A percentile compares a stretch with the other conserved stretches of the same genome.
Evolutionary conservation across 768 basidiomycete genomes (phyloP).

Genomic region (Boletellus ananiceps): DNA sequence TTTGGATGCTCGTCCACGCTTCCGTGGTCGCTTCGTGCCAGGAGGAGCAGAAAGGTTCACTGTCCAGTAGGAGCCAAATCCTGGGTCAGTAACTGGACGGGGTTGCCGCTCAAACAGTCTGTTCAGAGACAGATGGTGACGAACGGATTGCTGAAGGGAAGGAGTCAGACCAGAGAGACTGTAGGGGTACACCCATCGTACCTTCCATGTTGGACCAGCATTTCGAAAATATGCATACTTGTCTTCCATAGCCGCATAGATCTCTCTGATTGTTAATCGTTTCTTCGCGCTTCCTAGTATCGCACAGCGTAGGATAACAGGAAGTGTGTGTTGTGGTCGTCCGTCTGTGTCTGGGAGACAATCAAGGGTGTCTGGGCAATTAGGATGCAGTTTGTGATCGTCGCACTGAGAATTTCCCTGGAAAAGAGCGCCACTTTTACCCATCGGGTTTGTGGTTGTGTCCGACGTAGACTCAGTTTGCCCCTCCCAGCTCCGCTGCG

Average conservation of each 20-base stretch:
- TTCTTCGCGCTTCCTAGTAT: constrained; percentile 74
- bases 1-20: constrained; percentile 64
- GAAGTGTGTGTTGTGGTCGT: constrained; percentile 78
- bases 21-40: constrained; percentile 80
- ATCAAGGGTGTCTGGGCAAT: constrained; percentile 72
- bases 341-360: constrained; percentile 78
- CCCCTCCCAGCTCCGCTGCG: constrained; percentile 23
- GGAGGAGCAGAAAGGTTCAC: constrained; percentile 84
- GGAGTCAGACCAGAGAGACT: constrained; percentile 1
- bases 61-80: constrained; percentile 87
- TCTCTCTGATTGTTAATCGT: constrained; percentile 77
- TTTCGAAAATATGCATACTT: constrained; percentile 81
- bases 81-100: constrained; percentile 78
- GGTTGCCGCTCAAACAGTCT: constrained; percentile 79
- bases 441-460: constrained; percentile 28
- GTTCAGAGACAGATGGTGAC: constrained; percentile 80
- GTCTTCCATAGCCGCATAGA: constrained; percentile 81
- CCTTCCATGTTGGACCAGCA: constrained; percentile 85
- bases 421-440: constrained; percentile 15
- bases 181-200: constrained; percentile 26
- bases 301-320: constrained; percentile 79
- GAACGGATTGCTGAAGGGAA: constrained; percentile 70
- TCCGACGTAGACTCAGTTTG: constrained; percentile 35
- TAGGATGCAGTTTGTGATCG: constrained; percentile 61
- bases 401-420: constrained; percentile 26